Percentiles rank a stretch among this genome's conserved stretches.
Conservation (phyloP, 1,284 basidiomycete species). For the Fomitopsis pinicola region DNA sequence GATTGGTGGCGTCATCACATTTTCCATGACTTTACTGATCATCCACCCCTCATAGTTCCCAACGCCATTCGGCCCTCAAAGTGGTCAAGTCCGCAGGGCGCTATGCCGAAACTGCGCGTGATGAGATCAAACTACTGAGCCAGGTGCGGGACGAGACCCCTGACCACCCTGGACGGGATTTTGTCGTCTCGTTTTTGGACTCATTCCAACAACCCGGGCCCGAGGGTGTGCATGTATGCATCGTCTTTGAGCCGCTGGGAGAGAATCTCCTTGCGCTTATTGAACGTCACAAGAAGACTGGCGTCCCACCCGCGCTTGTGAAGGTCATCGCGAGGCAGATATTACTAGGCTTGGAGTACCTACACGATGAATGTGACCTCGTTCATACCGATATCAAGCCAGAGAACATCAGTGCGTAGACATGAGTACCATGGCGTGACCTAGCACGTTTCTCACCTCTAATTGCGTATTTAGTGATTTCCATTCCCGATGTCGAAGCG, state of each 20-base stretch:
- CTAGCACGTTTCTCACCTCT: background rate
- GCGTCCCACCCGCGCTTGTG: slow-evolving; percentile 76
- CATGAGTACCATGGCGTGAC: slow-evolving; percentile 2
- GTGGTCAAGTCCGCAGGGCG: slow-evolving; percentile 87
- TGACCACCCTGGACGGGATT: slow-evolving; percentile 59
- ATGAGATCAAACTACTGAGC: slow-evolving; percentile 86
- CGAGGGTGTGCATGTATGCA: slow-evolving; percentile 79
- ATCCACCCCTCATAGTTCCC: slow-evolving; percentile 38
- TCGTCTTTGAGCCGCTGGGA: slow-evolving; percentile 88
- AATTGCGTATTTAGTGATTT: slow-evolving; percentile 52
- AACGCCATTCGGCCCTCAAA: slow-evolving; percentile 83
- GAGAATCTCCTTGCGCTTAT: slow-evolving; percentile 85
- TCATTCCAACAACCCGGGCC: slow-evolving; percentile 69
- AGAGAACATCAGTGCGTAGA: slow-evolving; percentile 80
- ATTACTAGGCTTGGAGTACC: slow-evolving; percentile 84
- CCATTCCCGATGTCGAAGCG: slow-evolving; percentile 69
- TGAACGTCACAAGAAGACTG: slow-evolving; percentile 83
- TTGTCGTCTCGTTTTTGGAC: slow-evolving; percentile 85
- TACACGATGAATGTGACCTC: slow-evolving; percentile 86
- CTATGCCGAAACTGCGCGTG: slow-evolving; percentile 85
- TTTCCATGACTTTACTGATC: slow-evolving; percentile 7
- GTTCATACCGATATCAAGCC: slow-evolving; percentile 91
- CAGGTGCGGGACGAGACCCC: slow-evolving; percentile 73
- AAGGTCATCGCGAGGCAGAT: slow-evolving; percentile 83
- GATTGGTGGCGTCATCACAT: background rate